Evolutionary conservation across 1,139 yeast genomes (phyloP).

Genomic region (Yamadazyma epiphylla): DNA sequence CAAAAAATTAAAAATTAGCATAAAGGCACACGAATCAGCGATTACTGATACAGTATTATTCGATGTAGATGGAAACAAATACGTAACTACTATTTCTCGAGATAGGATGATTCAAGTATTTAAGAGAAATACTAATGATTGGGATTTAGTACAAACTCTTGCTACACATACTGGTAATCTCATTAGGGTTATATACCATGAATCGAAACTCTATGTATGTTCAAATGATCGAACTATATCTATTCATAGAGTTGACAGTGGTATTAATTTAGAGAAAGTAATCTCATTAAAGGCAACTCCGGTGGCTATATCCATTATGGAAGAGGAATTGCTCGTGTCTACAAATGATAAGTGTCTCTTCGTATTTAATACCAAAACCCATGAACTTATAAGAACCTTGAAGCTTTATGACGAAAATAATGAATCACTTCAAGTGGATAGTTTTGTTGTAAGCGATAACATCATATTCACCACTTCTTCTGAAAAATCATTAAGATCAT

Average conservation of each 20-base stretch:
- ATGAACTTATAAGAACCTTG: conserved; percentile 35
- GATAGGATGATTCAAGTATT: conserved; percentile 63
- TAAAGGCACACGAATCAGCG: conserved; percentile 49
- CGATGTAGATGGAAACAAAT: conserved; percentile 16
- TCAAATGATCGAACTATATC: conserved; percentile 60
- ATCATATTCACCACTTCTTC: conserved; percentile 44
- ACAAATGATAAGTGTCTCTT: conserved; percentile 49
- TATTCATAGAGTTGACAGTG: conserved; percentile 36
- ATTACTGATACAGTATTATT: conserved; percentile 41
- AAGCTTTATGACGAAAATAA: conserved; percentile 35
- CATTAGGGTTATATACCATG: conserved; percentile 27
- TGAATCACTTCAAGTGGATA: conserved; percentile 43
- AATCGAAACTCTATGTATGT: conserved; percentile 42
- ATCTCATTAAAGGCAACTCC: conserved; percentile 52
- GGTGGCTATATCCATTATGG: conserved; percentile 24
- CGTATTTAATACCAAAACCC: conserved; percentile 32
- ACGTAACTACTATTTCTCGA: conserved; percentile 48
- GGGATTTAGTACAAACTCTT: conserved; percentile 56
- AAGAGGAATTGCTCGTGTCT: conserved; percentile 43
- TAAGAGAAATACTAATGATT: conserved; percentile 17
- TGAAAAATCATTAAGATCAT: conserved; percentile 56
- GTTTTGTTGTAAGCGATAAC: conserved; percentile 24
- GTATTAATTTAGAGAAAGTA: conserved; percentile 36
- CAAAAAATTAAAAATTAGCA: conserved; percentile 11
- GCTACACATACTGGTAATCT: conserved; percentile 57